Base-by-base conservation (phyloP, 2,329 filamentous ascomycete genomes). In the Talaromyces islandicus region DNA sequence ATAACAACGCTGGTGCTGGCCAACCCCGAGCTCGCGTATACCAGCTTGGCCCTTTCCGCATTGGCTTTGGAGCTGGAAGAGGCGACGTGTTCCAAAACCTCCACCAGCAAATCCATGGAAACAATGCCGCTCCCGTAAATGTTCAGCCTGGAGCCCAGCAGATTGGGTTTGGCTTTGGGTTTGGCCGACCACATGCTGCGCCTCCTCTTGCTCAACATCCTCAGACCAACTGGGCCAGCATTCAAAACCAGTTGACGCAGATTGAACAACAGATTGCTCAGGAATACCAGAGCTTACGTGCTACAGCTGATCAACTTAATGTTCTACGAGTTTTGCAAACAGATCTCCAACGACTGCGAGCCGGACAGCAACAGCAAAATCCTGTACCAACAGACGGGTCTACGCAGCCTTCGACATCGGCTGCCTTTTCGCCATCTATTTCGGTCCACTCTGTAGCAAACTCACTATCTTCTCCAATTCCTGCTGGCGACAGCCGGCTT, bases 41-140 rank as follows among this genome's bases (percentile, higher is more conserved):
- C 67, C 88, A 90, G 66, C 76, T 94, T 53, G 90, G 90, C 0
- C 90, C 90, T 2, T 77, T 94, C 32, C 81, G 89, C 29, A 77
- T 94, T 24, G 90, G 88, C 0, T 90, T 93, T 66, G 78, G 82
- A 21, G 82, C 81, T 50, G 78, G 88, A 74, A 72, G 87, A 74
- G 73, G 79, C 21, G 84, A 90, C 59, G 65, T 78, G 60, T 81
- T 90, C 35, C 82, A 86, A 59, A 87, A 90, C 64, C 77, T 91
- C 65, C 86, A 85, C 5, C 84, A 87, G 62, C 84, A 85, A 62
- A 79, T 90, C 52, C 72, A 80, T 65, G 85, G 84, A 48, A 79
- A 75, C 55, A 72, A 69, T 21, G 76, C 74, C 48, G 69, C 64
- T 25, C 68, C 64, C 63, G 67, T 64, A 24, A 71, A 72, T 60